Base-by-base conservation (phyloP, 345 rosid genomes). In the Odontarrhena argentea region DNA sequence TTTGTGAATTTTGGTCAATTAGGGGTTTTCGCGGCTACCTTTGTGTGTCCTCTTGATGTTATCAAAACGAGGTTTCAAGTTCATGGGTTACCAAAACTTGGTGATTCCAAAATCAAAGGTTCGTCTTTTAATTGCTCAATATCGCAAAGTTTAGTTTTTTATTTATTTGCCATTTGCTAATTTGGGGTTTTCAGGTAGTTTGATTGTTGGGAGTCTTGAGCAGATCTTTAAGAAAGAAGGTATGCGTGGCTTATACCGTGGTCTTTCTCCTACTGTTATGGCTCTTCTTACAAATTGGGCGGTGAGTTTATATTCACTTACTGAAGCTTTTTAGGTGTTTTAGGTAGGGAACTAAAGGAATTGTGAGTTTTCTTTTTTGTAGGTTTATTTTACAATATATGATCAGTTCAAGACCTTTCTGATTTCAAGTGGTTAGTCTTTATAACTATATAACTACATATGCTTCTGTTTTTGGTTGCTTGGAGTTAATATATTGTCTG, bases 201-300 rank as follows among this genome's bases (percentile, higher is more conserved):
- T 87, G n/a, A 92, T 92, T 26, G 85, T 88, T 61, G 85, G 85
- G 51, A 92, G 94, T 77, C 78, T 92, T 64, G 73, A 85, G 63
- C 83, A 84, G 51, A 92, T 92, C 67, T 77, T 82, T 45, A 84
- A 67, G 41, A 82, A 75, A 77, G 97, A 90, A 69, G 95, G 97
- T 8, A 38, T 84, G 50, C 87, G 88, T 49, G 97, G 97, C 28
- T 78, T 90, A 83, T 90, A 90, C 65, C 82, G 88, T 0, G 97
- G 97, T 1, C 92, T 90, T 40, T 59, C 88, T 40, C 92, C 97
- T 3, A 90, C 92, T 25, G 85, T 81, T 28, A 65, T 90, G 73
- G 97, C 97, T 1, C 81, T 90, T 69, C 92, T 90, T 70, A 87
- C 97, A 8, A 90, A 87, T 68, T 90, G 97, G 97, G 97, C 97